Evolutionary conservation across 2,329 filamentous ascomycete species (phyloP), one percentile per base, ranked within the genome.

Genomic region (Pestalotiopsis sp.): DNA sequence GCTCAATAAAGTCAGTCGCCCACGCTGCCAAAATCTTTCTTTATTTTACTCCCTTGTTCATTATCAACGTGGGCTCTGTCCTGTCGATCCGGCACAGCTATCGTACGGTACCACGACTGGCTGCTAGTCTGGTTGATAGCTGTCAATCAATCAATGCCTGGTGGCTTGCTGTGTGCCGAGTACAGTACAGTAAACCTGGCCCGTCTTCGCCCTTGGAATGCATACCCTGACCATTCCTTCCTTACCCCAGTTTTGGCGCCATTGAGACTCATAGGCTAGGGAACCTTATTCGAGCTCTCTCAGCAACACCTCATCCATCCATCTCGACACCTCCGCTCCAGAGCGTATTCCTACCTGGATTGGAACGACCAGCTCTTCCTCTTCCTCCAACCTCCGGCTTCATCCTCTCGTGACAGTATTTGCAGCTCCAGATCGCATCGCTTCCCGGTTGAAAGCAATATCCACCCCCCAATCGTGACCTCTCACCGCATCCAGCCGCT

Each of bases 201-300:
- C 31, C 27, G 59, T 20, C 25, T 62, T 36, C 13, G 31, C n/a
- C 57, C 59, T 62, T 62, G 59, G 20, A 62, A 27, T 62, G n/a
- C 25, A 36, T 52, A 62, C 31, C 59, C 27, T 59, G 59, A 62
- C 27, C 59, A n/a, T 36, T 59, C 59, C 25, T 36, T 36, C 31
- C 31, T 36, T 52, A 52, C 45, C 45, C 59, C 31, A 62, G 59
- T 39, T 64, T 49, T 52, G 61, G 61, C 61, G 61, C 61, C 38
- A 49, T 25, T 23, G 61, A 64, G 61, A 49, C 41, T 64, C 61
- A 31, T 11, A 49, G 38, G 61, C 61, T 49, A 52, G 36, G 36
- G 61, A 64, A 64, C 61, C 61, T 64, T 64, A 64, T 45, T 64
- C 61, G 38, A 64, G 38, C 45, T 52, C 14, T 52, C 61, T 64